Conservation (phyloP, 129 eudicot species). For the Lactuca sativa region DNA sequence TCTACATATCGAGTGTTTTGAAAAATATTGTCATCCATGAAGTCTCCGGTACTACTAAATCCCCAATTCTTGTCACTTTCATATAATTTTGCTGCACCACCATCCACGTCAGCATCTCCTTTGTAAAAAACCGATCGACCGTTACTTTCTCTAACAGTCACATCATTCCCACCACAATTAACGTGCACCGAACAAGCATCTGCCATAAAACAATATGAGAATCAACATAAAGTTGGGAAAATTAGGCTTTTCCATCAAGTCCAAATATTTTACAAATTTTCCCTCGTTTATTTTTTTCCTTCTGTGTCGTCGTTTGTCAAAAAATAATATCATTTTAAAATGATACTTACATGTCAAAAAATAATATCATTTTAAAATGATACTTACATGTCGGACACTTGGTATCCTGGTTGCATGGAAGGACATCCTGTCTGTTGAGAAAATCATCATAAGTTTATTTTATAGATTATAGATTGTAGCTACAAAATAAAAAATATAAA, state of each 20-base stretch:
- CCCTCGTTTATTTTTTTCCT: no score
- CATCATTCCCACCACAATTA: slow-evolving; percentile 79
- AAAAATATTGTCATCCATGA: slow-evolving; percentile 68
- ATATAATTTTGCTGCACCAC: slow-evolving; percentile 61
- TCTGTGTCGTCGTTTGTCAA: no score
- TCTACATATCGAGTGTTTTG: slow-evolving; percentile 50
- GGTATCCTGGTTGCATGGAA: slow-evolving; percentile 56
- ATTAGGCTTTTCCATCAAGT: no score
- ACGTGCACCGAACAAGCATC: slow-evolving; percentile 81
- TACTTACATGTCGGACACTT: slow-evolving; percentile 80
- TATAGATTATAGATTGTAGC: not conserved
- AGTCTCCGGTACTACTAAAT: slow-evolving; percentile 91
- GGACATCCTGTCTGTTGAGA: slow-evolving; percentile 59
- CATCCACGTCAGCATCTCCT: slow-evolving; percentile 69
- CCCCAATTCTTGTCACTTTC: slow-evolving; percentile 57
- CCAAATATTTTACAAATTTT: no score
- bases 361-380: not conserved
- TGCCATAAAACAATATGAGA: slow-evolving; percentile 23
- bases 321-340: no score
- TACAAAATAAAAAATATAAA: not conserved
- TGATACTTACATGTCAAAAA: slow-evolving; percentile 53
- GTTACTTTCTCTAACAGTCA: slow-evolving; percentile 34
- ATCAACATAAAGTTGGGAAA: not conserved
- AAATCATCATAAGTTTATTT: slow-evolving; percentile 24
- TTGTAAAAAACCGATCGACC: slow-evolving; percentile 47